Conservation (phyloP, 2,329 filamentous ascomycete genomes). For the Xylogone sp. region DNA sequence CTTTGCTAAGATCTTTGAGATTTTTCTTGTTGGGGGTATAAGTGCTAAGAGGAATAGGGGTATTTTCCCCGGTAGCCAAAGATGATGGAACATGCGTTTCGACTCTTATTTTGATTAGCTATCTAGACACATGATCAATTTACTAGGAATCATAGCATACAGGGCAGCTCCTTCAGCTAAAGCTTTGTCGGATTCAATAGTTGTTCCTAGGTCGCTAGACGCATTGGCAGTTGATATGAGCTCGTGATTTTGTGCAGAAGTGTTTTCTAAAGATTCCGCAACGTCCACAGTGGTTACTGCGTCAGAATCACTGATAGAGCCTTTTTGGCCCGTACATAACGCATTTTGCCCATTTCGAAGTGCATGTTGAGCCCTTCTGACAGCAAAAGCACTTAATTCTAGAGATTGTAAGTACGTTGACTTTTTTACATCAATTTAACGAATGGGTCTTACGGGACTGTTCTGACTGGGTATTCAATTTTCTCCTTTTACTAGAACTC, state of each 20-base stretch:
- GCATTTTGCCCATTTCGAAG: constrained; percentile 3
- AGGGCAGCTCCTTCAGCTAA: constrained; percentile 4
- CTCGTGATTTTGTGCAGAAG: neutral
- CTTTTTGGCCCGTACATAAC: neutral
- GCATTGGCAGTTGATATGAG: neutral
- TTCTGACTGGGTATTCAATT: constrained; percentile 32
- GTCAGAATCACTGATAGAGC: neutral
- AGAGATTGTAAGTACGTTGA: constrained; percentile 11
- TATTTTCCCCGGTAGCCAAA: constrained; percentile 12
- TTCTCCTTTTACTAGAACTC: constrained; percentile 37
- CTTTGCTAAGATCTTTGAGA: constrained; percentile 33
- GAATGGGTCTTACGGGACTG: constrained; percentile 29
- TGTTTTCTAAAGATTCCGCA: neutral
- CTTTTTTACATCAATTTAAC: neutral
- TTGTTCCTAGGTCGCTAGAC: neutral
- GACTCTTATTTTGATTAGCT: neutral
- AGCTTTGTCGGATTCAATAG: neutral
- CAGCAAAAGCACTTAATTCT: constrained; percentile 28
- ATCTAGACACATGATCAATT: too few relatives aligned
- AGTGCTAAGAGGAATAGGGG: constrained; percentile 38
- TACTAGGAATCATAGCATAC: neutral
- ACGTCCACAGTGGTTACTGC: neutral
- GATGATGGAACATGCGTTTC: constrained; percentile 19
- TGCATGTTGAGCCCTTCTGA: constrained; percentile 16
- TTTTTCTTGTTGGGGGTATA: constrained; percentile 44